phyloP scores from a whole-genome alignment of 371 early-diverging fungal species.

The Rhizopus sp. region DNA sequence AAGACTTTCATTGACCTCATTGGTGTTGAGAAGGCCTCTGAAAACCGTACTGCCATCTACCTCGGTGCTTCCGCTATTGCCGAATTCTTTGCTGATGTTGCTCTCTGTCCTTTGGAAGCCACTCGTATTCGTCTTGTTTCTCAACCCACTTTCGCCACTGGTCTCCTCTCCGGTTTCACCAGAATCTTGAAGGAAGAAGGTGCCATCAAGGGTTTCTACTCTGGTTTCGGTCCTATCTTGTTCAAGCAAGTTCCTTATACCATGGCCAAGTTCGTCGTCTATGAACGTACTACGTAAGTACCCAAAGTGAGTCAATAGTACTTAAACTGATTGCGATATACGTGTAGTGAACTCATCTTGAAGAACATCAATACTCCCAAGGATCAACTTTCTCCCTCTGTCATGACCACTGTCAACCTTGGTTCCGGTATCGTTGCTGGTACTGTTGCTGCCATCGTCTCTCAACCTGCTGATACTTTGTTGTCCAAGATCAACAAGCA shows the following conservation, averaged over 20 bases:
- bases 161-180: constrained; percentile 64
- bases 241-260: constrained; percentile 77
- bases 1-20: constrained; percentile 72
- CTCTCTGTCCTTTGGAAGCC: constrained; percentile 80
- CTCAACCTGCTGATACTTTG: constrained; percentile 63
- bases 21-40: constrained; percentile 76
- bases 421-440: constrained; percentile 60
- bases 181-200: constrained; percentile 71
- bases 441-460: constrained; percentile 61
- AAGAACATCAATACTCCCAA: constrained; percentile 50
- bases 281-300: constrained; percentile 56
- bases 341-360: constrained; percentile 52
- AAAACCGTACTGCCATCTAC: constrained; percentile 86
- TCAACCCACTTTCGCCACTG: constrained; percentile 70
- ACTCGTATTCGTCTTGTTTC: constrained; percentile 80
- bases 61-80: constrained; percentile 83
- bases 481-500: constrained; percentile 71
- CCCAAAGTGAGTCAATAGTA: neutral
- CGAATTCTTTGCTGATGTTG: constrained; percentile 93
- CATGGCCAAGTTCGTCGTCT: constrained; percentile 66
- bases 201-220: constrained; percentile 73
- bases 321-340: no score
- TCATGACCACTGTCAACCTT: constrained; percentile 52
- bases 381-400: constrained; percentile 49
- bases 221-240: constrained; percentile 76